Base-by-base conservation (phyloP, 345 rosid species). In the Heritiera littoralis region DNA sequence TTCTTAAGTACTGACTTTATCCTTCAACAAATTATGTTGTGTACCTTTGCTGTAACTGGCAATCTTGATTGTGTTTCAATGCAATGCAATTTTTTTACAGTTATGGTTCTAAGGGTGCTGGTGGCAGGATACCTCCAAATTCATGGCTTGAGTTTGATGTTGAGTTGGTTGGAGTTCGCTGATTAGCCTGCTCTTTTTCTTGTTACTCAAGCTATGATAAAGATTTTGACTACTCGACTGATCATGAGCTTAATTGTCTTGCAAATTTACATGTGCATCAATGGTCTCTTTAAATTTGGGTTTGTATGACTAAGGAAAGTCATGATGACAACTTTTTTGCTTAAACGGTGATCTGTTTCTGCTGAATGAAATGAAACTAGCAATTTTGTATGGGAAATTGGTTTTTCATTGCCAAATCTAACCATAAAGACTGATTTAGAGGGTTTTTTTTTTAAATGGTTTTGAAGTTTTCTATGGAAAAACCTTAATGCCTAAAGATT, bases 81-180 rank as follows among this genome's bases (percentile, higher is more conserved):
- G 46, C 32, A 48, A 46, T 8, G 1, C 38, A 35, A 2, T 41
- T 41, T 41, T 41, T 41, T 41, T 41, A 66, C 88, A 91, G 94
- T 67, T 91, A 89, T 78, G 93, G 94, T 43, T 9, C 63, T 2
- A 1, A 59, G 8, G 91, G 93, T 73, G 88, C 83, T 77, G 89
- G 88, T 28, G 56, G 72, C 30, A 59, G 72, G 75, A 88, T 91
- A 63, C 91, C 91, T 12, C 89, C 92, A 5, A 86, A 92, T 13
- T 79, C 93, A 4, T 92, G 93, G 93, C 87, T 92, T 58, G 73
- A 80, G 75, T 91, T 90, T 68, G 95, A 92, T 14, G 89, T 91
- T 12, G 90, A 92, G 79, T 82, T 91, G 81, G 67, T 88, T 13
- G 86, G 84, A 46, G 92, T 90, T 20, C 80, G 81, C 30, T 91